Conservation (phyloP, 2,329 filamentous ascomycete species). For the Aureobasidium sp. region DNA sequence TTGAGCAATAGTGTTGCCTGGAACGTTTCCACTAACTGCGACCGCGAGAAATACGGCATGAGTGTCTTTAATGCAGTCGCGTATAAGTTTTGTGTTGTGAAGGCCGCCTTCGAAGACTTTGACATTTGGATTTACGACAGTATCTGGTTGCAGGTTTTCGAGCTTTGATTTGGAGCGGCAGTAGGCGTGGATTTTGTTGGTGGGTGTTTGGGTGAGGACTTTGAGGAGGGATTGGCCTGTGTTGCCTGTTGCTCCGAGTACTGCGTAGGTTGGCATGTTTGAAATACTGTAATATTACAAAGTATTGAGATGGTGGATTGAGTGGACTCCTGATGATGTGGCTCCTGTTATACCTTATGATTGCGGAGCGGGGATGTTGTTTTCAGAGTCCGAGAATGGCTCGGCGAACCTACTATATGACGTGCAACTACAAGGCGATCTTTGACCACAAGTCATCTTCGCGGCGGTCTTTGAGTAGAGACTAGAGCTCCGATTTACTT, state of each 20-base stretch:
- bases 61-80: conserved; percentile 26
- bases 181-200: conserved; percentile 32
- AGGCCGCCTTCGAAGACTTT: conserved; percentile 35
- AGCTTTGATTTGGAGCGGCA: conserved; percentile 37
- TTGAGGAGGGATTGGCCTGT: conserved; percentile 34
- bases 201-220: conserved; percentile 26
- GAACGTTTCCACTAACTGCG: conserved; percentile 37
- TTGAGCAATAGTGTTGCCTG: conserved; percentile 29
- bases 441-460: no score
- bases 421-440: no score
- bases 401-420: background rate
- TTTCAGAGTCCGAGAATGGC: background rate
- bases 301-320: background rate
- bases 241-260: conserved; percentile 27
- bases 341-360: background rate
- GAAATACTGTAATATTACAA: background rate
- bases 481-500: no score
- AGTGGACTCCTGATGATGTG: background rate
- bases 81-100: conserved; percentile 29
- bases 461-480: no score
- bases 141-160: conserved; percentile 22
- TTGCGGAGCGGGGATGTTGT: background rate
- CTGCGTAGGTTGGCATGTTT: conserved; percentile 14
- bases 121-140: conserved; percentile 25
- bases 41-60: conserved; percentile 34